These are phyloP conservation scores for Leptographium flavum DNA, from an alignment of 2,329 filamentous ascomycete species.

Conservation along the genomic window DNA sequence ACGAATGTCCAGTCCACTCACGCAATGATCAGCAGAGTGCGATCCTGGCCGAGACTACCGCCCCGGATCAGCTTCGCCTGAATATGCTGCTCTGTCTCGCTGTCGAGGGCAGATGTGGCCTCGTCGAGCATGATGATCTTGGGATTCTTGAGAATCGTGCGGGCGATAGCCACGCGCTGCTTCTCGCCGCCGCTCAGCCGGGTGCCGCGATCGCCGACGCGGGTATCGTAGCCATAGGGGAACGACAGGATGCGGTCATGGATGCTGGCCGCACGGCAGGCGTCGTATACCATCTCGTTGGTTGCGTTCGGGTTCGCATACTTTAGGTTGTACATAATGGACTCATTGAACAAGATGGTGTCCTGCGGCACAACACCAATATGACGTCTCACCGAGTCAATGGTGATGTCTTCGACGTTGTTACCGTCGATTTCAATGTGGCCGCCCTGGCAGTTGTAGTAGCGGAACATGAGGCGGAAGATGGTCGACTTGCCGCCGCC, in stretches of 20 bases:
- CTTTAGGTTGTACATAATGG: slow-evolving; percentile 39
- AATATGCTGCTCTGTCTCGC: slow-evolving; percentile 43
- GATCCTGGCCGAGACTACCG: slow-evolving; percentile 56
- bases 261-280: slow-evolving; percentile 38
- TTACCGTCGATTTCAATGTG: slow-evolving; percentile 73
- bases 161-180: slow-evolving; percentile 44
- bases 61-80: slow-evolving; percentile 53
- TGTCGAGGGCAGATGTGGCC: slow-evolving; percentile 55
- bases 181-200: slow-evolving; percentile 46
- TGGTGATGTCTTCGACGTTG: slow-evolving; percentile 74
- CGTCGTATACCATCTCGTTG: slow-evolving; percentile 33
- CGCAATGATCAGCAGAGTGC: slow-evolving; percentile 92
- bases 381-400: slow-evolving; percentile 79
- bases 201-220: slow-evolving; percentile 37
- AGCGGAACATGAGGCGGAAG: slow-evolving; percentile 89
- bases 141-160: slow-evolving; percentile 54
- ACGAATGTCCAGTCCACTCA: too few species aligned
- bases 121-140: slow-evolving; percentile 59
- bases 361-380: slow-evolving; percentile 97
- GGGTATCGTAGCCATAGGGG: slow-evolving; percentile 36
- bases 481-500: slow-evolving; percentile 95
- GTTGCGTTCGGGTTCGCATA: slow-evolving; percentile 35
- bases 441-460: slow-evolving; percentile 76
- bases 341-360: slow-evolving; percentile 52
- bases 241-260: slow-evolving; percentile 39